phyloP scores from a whole-genome alignment of 192 early-diverging fungal genomes.

The Coemansia sp. region DNA sequence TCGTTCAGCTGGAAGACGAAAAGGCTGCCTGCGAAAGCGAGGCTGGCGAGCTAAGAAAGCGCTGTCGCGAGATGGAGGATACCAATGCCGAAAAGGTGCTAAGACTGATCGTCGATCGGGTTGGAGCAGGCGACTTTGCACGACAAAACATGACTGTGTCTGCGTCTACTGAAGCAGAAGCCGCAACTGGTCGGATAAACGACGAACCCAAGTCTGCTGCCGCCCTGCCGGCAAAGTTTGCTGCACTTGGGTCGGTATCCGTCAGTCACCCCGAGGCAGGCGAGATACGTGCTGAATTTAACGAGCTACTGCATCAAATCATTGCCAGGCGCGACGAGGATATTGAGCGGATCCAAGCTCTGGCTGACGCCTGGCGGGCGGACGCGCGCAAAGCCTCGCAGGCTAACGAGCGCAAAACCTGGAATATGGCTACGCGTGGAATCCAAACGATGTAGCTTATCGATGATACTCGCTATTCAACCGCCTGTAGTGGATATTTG shows the following conservation, averaged over 20 bases:
- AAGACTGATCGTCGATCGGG: conserved; percentile 44
- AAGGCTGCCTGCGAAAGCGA: conserved; percentile 31
- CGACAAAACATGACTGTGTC: conserved; percentile 7
- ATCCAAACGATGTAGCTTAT: conserved; percentile 32
- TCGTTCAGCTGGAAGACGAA: conserved; percentile 33
- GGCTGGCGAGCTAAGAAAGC: conserved; percentile 16
- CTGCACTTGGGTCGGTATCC: conserved; percentile 21
- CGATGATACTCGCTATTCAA: background rate
- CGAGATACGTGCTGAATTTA: conserved; percentile 55
- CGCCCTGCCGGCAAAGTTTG: conserved; percentile 19
- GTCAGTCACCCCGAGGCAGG: conserved; percentile 51
- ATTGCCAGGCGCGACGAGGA: conserved; percentile 51
- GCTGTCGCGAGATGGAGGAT: conserved; percentile 37
- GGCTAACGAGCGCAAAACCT: conserved; percentile 30
- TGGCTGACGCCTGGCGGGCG: conserved; percentile 45
- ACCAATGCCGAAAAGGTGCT: conserved; percentile 31
- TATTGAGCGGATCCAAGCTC: conserved; percentile 45
- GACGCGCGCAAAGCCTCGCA: conserved; percentile 36
- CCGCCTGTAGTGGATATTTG: background rate
- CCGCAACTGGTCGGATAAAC: background rate
- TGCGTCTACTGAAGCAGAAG: background rate
- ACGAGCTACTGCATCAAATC: conserved; percentile 50
- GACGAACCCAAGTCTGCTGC: conserved; percentile 3
- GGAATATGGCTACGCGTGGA: conserved; percentile 44
- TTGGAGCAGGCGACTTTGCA: conserved; percentile 39